Evolutionary conservation across 768 basidiomycete species (phyloP), one percentile per base, ranked within the genome.

Genomic region (Inosperma sp.): DNA sequence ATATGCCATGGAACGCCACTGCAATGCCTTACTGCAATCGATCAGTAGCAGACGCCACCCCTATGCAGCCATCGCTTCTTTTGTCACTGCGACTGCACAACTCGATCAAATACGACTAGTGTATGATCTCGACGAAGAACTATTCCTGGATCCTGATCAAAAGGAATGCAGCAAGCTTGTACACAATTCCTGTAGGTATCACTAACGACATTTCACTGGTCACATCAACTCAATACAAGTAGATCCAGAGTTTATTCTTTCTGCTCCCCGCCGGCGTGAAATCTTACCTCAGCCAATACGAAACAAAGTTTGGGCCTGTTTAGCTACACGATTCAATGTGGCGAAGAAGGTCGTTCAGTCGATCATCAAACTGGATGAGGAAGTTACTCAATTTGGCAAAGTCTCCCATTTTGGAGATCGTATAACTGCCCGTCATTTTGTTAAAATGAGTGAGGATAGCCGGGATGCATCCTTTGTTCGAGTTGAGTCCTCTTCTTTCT

Each of bases 1-100:
- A 7, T 74, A 72, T 56, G 59, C 64, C 0, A 71, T 71, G 63
- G 72, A 74, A 51, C 57, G 68, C 3, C 70, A 64, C 48, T 73
- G 73, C 49, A 65, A 70, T 0, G 17, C 19, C 2, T 50, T 75
- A 2, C 45, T 51, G 16, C 61, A 53, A 4, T 54, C 56, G 1
- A 60, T 73, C 49, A 58, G 55, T 26, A 69, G 62, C 42, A 60
- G 64, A n/a, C 48, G 59, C 2, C 57, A 63, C 53, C 72, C 72
- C 16, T 73, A 58, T 57, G 57, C 61, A 5, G 54, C 56, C 7
- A 54, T 75, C 13, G 62, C 64, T 44, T 46, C 51, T 16, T 65
- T 58, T 43, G 53, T 68, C n/a, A n/a, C 59, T 6, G 66, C 64
- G 7, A 31, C 41, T 16, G 64, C 70, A 1, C 72, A 69, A 23